Percentiles rank a stretch among this genome's conserved stretches.
Evolutionary conservation across 305 asterid species (phyloP).

Genomic region (Fraxinus platypoda): DNA sequence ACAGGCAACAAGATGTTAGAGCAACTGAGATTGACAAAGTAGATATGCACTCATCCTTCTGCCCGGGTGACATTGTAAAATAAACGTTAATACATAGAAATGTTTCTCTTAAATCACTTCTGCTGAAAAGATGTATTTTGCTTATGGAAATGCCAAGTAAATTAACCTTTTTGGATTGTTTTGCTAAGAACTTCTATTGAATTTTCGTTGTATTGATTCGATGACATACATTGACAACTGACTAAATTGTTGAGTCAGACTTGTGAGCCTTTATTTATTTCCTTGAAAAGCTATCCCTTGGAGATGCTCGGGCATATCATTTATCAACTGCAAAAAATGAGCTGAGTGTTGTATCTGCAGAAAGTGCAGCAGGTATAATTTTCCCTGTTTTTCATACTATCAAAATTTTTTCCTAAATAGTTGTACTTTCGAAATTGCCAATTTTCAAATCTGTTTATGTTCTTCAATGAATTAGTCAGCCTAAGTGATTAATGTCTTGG

Average conservation of each 20-base stretch:
- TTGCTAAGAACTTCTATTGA: background rate
- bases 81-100: background rate
- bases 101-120: background rate
- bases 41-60: constrained; percentile 81
- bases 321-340: constrained; percentile 87
- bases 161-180: background rate
- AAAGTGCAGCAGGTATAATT: constrained; percentile 63
- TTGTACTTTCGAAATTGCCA: constrained; percentile 4
- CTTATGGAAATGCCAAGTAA: background rate
- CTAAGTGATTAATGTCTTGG: background rate
- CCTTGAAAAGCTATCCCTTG: constrained; percentile 73
- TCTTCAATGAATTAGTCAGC: background rate
- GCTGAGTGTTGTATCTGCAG: constrained; percentile 91
- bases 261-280: constrained; percentile 37
- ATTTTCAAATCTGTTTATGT: background rate
- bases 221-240: background rate
- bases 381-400: background rate
- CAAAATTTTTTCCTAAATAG: no score
- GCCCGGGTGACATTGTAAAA: constrained; percentile 75
- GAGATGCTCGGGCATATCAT: constrained; percentile 93
- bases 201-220: background rate
- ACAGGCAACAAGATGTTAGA: constrained; percentile 94
- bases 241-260: background rate
- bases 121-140: background rate
- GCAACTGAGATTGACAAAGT: constrained; percentile 97